Evolutionary conservation across 2,329 filamentous ascomycete species (phyloP).

Genomic region (Sclerotinia sclerotiorum): DNA sequence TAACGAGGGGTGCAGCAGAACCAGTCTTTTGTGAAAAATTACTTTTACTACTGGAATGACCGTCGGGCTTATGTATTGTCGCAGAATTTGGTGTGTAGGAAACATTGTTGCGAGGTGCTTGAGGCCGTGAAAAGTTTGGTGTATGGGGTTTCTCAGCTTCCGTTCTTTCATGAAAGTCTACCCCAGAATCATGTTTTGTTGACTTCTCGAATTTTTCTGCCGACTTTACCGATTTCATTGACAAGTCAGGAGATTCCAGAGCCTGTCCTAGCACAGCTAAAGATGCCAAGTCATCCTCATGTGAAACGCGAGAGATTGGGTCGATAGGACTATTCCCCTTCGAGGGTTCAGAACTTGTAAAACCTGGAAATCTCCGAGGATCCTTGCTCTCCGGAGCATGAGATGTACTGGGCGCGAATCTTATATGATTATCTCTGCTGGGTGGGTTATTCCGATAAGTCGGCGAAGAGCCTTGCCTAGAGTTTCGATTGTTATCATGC

Average conservation of each 20-base stretch:
- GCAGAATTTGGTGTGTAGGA: neutral
- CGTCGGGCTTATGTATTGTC: neutral
- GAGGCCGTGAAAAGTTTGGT: neutral
- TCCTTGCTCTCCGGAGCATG: neutral
- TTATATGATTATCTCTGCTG: conserved; percentile 17
- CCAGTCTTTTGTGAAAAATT: neutral
- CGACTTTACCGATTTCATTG: neutral
- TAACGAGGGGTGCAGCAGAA: neutral
- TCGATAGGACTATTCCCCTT: conserved; percentile 19
- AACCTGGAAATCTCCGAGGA: neutral
- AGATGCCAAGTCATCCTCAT: conserved; percentile 32
- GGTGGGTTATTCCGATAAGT: neutral
- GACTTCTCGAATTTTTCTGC: neutral
- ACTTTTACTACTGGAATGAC: neutral
- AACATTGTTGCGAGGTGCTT: neutral
- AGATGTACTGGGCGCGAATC: conserved; percentile 4
- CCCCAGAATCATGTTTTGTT: conserved; percentile 20
- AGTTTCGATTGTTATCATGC: neutral
- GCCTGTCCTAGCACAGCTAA: conserved; percentile 27
- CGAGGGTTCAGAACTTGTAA: neutral
- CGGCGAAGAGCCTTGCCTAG: neutral
- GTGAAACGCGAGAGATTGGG: conserved; percentile 27
- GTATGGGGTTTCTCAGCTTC: conserved; percentile 4
- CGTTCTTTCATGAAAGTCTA: conserved; percentile 5
- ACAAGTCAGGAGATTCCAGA: conserved; percentile 21